phyloP scores from a whole-genome alignment of 2,329 filamentous ascomycete species.

The Dactylonectria macrodidyma region DNA sequence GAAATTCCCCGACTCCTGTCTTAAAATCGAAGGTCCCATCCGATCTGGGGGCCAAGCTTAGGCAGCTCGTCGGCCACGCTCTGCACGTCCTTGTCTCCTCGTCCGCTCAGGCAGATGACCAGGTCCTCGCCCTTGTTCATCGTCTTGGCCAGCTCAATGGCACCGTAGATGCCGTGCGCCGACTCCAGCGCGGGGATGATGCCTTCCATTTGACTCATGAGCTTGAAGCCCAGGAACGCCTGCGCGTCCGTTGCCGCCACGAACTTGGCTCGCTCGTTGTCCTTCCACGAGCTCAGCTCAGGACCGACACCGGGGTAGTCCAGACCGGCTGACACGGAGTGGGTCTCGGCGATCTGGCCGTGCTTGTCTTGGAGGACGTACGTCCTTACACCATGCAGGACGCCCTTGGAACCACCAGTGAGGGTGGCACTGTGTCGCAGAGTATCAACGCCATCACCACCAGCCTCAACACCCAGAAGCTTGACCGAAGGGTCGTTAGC shows the following conservation, averaged over 20 bases:
- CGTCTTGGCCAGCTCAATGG: slow-evolving; percentile 90
- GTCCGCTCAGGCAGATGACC: slow-evolving; percentile 92
- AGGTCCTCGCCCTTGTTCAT: slow-evolving; percentile 91
- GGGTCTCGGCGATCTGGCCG: slow-evolving; percentile 94
- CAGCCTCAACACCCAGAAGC: slow-evolving; percentile 94
- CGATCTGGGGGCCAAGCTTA: slow-evolving; percentile 89
- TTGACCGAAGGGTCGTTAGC: slow-evolving; percentile 87
- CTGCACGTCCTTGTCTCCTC: slow-evolving; percentile 99
- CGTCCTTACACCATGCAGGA: slow-evolving; percentile 95
- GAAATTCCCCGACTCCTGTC: slow-evolving; percentile 7
- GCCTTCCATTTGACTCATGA: slow-evolving; percentile 90
- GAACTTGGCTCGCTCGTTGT: slow-evolving; percentile 87
- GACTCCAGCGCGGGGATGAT: slow-evolving; percentile 98
- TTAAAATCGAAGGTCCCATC: slow-evolving; percentile 77
- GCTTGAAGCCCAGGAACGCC: slow-evolving; percentile 88
- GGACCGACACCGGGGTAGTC: slow-evolving; percentile 98
- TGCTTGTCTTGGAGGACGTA: slow-evolving; percentile 95
- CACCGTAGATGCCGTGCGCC: slow-evolving; percentile 92
- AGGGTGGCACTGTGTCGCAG: slow-evolving; percentile 89
- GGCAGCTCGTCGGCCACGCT: slow-evolving; percentile 96
- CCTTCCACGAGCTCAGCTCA: slow-evolving; percentile 94
- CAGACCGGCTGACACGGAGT: slow-evolving; percentile 95
- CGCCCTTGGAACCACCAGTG: slow-evolving; percentile 88
- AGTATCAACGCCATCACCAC: slow-evolving; percentile 92
- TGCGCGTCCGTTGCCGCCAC: slow-evolving; percentile 92